These are phyloP conservation scores for Xerocomus amazonicus DNA, from an alignment of 1,284 basidiomycete genomes.

Conservation along the genomic window DNA sequence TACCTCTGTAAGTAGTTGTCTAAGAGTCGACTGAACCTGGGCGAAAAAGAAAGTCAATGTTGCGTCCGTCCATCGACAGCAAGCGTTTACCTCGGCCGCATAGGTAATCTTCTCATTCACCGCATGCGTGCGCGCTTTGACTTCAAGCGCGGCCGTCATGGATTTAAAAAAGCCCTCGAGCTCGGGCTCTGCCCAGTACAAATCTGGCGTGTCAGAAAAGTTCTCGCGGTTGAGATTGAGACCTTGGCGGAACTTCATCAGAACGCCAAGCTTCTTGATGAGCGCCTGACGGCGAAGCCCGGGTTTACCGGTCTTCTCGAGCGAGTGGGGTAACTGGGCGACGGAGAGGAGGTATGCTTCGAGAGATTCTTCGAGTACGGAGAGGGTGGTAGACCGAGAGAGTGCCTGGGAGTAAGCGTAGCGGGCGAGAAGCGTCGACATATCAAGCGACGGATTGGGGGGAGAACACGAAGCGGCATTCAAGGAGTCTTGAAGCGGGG, in stretches of 20 bases:
- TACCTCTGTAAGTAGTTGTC: conserved; percentile 78
- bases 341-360: conserved; percentile 81
- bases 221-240: conserved; percentile 86
- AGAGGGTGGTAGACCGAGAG: conserved; percentile 80
- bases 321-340: conserved; percentile 68
- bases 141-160: conserved; percentile 77
- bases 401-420: conserved; percentile 90
- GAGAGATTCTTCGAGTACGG: conserved; percentile 77
- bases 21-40: conserved; percentile 66
- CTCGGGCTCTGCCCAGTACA: conserved; percentile 89
- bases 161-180: conserved; percentile 87
- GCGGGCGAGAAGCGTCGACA: conserved; percentile 71
- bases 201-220: conserved; percentile 83
- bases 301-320: conserved; percentile 77
- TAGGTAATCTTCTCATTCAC: conserved; percentile 93
- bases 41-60: background rate
- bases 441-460: conserved; percentile 47
- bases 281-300: conserved; percentile 75
- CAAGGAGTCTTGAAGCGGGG: conserved; percentile 44
- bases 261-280: conserved; percentile 83
- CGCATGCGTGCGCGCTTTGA: conserved; percentile 72
- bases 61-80: conserved; percentile 4
- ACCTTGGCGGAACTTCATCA: conserved; percentile 86
- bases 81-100: conserved; percentile 66
- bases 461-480: conserved; percentile 44